phyloP scores from a whole-genome alignment of 805 yeast genomes.

The Jamesozyma piceae region DNA sequence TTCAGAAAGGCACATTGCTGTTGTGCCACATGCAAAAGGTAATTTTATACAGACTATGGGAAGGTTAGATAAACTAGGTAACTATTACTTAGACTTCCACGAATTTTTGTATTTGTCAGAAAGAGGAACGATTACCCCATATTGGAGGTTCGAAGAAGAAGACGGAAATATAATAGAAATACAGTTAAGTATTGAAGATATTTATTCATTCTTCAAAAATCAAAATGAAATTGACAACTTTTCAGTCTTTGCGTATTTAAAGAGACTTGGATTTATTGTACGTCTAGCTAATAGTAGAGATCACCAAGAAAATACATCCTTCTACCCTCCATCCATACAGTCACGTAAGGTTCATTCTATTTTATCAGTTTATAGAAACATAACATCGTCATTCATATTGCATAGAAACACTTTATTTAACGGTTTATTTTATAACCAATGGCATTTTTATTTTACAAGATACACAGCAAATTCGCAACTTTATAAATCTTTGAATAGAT shows the following conservation, averaged over 20 bases:
- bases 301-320: conserved; percentile 3
- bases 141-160: conserved; percentile 9
- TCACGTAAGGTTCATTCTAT: not conserved
- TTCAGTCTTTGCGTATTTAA: conserved; percentile 63
- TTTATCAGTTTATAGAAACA: not conserved
- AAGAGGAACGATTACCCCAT: conserved; percentile 57
- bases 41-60: conserved; percentile 71
- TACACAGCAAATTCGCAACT: conserved; percentile 25
- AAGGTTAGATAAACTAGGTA: conserved; percentile 37
- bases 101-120: conserved; percentile 74
- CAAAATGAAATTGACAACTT: conserved; percentile 43
- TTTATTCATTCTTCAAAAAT: conserved; percentile 43
- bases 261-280: conserved; percentile 71
- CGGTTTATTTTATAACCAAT: conserved; percentile 14
- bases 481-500: conserved; percentile 23
- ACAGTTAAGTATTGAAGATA: conserved; percentile 51
- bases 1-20: conserved; percentile 28
- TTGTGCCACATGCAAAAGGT: conserved; percentile 51
- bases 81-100: conserved; percentile 47
- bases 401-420: conserved; percentile 9
- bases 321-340: conserved; percentile 7
- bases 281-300: conserved; percentile 7
- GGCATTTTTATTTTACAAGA: conserved; percentile 13
- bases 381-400: conserved; percentile 1
- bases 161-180: conserved; percentile 15